Conservation (phyloP, 1,139 yeast species). For the Taiozyma sp. region DNA sequence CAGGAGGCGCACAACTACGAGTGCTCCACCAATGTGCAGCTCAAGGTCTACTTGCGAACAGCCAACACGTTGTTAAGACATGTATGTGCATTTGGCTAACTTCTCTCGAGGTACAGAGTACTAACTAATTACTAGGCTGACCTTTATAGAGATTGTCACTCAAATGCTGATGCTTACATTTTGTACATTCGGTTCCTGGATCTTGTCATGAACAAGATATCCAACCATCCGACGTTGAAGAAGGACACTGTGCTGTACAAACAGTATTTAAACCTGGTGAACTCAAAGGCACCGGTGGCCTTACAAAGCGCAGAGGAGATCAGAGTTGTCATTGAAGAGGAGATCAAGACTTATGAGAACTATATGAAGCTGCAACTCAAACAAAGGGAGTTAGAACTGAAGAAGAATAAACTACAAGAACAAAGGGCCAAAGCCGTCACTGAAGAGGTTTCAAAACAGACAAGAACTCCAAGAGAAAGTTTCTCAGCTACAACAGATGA, state of each 20-base stretch:
- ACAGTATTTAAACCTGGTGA: slow-evolving; percentile 19
- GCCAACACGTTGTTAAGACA: slow-evolving; percentile 22
- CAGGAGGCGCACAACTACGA: slow-evolving; percentile 39
- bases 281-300: slow-evolving; percentile 27
- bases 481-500: background rate
- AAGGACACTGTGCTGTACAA: slow-evolving; percentile 20
- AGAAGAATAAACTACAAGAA: background rate
- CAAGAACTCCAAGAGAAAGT: background rate
- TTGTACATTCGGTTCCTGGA: slow-evolving; percentile 46
- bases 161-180: slow-evolving; percentile 42
- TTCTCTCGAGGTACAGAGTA: background rate
- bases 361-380: slow-evolving; percentile 4
- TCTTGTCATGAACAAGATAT: slow-evolving; percentile 40
- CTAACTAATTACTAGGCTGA: slow-evolving; percentile 33
- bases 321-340: slow-evolving; percentile 29
- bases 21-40: slow-evolving; percentile 36
- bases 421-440: background rate
- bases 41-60: slow-evolving; percentile 40
- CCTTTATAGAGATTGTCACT: slow-evolving; percentile 35
- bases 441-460: background rate
- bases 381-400: slow-evolving; percentile 4
- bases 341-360: slow-evolving; percentile 24
- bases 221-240: slow-evolving; percentile 38
- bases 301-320: slow-evolving; percentile 36
- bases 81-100: slow-evolving; percentile 26